Evolutionary conservation across 2,329 filamentous ascomycete species (phyloP).

Genomic region (Alternaria brassicae): DNA sequence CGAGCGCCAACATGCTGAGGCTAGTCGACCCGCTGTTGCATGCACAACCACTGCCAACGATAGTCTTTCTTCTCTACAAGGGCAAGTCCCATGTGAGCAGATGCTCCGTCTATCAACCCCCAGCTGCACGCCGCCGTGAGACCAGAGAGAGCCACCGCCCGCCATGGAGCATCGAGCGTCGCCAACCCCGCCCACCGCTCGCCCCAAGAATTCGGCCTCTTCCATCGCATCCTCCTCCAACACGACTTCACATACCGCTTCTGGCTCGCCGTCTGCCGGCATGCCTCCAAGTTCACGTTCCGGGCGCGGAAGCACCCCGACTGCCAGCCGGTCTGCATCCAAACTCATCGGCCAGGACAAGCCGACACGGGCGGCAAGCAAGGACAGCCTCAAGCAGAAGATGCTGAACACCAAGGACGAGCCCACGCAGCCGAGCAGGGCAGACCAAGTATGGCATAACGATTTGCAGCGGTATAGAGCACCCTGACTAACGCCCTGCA

Average conservation of each 20-base stretch:
- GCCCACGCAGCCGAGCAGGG: constrained; percentile 37
- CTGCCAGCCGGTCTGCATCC: constrained; percentile 36
- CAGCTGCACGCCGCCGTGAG: constrained; percentile 22
- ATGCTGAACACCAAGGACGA: constrained; percentile 46
- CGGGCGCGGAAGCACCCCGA: constrained; percentile 37
- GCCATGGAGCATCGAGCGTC: constrained; percentile 44
- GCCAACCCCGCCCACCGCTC: constrained; percentile 42
- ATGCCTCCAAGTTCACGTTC: constrained; percentile 40
- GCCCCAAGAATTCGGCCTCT: constrained; percentile 39
- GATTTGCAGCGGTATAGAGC: not conserved
- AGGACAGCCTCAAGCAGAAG: constrained; percentile 51
- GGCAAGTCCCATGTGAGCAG: constrained; percentile 31
- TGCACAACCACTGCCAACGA: constrained; percentile 20
- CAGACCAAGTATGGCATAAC: constrained; percentile 43
- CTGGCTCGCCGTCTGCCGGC: constrained; percentile 26
- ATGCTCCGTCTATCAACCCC: constrained; percentile 18
- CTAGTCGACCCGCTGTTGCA: constrained; percentile 18
- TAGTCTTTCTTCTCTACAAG: constrained; percentile 20
- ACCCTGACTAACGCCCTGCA: constrained; percentile 37
- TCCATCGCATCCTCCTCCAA: constrained; percentile 39
- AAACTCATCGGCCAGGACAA: constrained; percentile 42
- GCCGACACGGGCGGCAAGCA: constrained; percentile 44
- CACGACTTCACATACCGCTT: constrained; percentile 31
- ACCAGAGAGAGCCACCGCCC: constrained; percentile 17
- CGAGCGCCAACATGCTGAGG: constrained; percentile 16